A percentile compares a stretch with the other conserved stretches of the same genome.
These are phyloP conservation scores for Toxicodendron radicans DNA, from an alignment of 345 rosid genomes.

Conservation along the genomic window DNA sequence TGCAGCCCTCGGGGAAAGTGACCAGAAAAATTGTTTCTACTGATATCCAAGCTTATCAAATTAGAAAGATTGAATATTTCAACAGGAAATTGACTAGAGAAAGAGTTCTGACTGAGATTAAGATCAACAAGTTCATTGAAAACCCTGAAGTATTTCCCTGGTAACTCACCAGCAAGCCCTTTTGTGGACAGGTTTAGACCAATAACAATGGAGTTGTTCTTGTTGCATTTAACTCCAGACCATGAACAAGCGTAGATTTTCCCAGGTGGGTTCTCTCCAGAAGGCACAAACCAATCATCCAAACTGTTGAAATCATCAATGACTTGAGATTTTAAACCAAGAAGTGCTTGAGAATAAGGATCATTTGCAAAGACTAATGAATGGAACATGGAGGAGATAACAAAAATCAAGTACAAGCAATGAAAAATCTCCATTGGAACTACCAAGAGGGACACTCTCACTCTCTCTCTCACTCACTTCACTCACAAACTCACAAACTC, in stretches of 20 bases:
- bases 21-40: conserved; percentile 84
- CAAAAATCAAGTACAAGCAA: conserved; percentile 29
- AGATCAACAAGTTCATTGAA: conserved; percentile 74
- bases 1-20: conserved; percentile 57
- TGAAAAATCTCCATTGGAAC: conserved; percentile 62
- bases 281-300: conserved; percentile 63
- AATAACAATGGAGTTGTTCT: conserved; percentile 52
- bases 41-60: conserved; percentile 70
- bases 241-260: conserved; percentile 65
- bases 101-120: conserved; percentile 77
- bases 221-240: conserved; percentile 76
- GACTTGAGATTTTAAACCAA: conserved; percentile 69
- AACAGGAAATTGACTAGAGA: conserved; percentile 64
- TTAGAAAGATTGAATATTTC: conserved; percentile 53
- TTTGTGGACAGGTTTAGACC: conserved; percentile 64
- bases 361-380: conserved; percentile 38
- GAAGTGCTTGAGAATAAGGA: conserved; percentile 64
- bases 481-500: no score
- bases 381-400: conserved; percentile 27
- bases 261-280: conserved; percentile 32
- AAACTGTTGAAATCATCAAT: conserved; percentile 44
- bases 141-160: conserved; percentile 49
- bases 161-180: conserved; percentile 58
- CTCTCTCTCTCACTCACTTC: no score
- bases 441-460: conserved; percentile 13